Evolutionary conservation across 106 monocot genomes (phyloP).

Genomic region (Dioscorea zingiberensis): DNA sequence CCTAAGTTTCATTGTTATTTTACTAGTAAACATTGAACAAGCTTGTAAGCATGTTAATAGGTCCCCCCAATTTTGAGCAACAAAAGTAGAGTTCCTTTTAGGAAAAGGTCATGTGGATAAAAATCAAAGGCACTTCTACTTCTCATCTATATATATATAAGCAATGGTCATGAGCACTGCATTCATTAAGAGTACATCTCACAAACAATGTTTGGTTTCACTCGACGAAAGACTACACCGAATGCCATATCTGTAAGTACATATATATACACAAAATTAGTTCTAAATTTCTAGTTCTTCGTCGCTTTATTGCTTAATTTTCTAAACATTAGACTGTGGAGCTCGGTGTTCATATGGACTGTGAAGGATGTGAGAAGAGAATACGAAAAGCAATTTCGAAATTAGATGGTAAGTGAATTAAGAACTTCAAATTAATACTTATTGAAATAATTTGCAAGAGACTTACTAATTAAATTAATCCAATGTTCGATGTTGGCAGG

Average conservation of each 20-base stretch:
- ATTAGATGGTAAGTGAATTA: conserved; percentile 43
- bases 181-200: background rate
- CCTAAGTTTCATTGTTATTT: no score
- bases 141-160: background rate
- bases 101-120: background rate
- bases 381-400: conserved; percentile 61
- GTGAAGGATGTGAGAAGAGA: conserved; percentile 69
- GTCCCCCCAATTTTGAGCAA: no score
- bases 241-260: background rate
- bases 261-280: background rate
- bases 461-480: background rate
- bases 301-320: background rate
- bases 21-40: no score
- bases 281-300: background rate
- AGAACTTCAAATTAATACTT: background rate
- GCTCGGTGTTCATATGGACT: conserved; percentile 78
- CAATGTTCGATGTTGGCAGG: conserved; percentile 20
- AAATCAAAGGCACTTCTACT: background rate
- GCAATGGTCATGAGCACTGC: background rate
- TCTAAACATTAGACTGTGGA: conserved; percentile 40
- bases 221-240: background rate
- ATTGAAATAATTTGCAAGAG: no score
- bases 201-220: background rate
- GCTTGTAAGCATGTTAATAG: no score
- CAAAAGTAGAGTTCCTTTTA: background rate